Conservation (phyloP, 306 rosid species). For the Senna siamea region DNA sequence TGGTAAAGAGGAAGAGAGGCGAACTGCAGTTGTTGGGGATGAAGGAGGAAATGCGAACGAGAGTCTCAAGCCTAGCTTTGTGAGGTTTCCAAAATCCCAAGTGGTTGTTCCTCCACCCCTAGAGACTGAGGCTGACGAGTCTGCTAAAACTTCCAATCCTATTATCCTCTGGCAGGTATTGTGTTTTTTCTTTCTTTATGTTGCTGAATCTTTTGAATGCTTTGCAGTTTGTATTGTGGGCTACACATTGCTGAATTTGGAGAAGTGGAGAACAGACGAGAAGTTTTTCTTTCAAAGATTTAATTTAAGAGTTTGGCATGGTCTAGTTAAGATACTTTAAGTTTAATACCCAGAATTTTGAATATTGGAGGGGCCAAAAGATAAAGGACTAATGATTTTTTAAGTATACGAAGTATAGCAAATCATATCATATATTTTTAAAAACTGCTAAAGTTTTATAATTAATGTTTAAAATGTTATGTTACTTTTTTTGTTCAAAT, state of each 20-base stretch:
- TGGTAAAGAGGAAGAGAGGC: constrained; percentile 21
- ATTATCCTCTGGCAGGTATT: constrained; percentile 80
- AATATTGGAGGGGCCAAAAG: background rate
- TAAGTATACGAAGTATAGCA: background rate
- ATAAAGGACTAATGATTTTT: background rate
- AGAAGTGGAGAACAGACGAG: background rate
- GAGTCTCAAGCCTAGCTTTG: constrained; percentile 48
- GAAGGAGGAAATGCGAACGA: constrained; percentile 18
- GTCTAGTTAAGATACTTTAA: background rate
- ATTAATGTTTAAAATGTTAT: background rate
- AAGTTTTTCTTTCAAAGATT: background rate
- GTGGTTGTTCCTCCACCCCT: constrained; percentile 50
- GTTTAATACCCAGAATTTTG: background rate
- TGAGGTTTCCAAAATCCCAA: constrained; percentile 60
- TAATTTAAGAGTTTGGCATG: too few species aligned
- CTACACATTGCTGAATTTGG: constrained; percentile 10
- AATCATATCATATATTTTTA: background rate
- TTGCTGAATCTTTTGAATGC: background rate
- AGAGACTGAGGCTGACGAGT: constrained; percentile 56
- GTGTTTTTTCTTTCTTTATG: background rate
- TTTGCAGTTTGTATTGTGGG: background rate
- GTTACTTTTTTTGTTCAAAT: background rate
- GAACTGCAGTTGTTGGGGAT: constrained; percentile 3
- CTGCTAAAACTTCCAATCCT: constrained; percentile 73
- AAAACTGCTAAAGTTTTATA: background rate